These are phyloP conservation scores for Cyberlindnera mrakii DNA, from an alignment of 805 yeast species.

Conservation along the genomic window DNA sequence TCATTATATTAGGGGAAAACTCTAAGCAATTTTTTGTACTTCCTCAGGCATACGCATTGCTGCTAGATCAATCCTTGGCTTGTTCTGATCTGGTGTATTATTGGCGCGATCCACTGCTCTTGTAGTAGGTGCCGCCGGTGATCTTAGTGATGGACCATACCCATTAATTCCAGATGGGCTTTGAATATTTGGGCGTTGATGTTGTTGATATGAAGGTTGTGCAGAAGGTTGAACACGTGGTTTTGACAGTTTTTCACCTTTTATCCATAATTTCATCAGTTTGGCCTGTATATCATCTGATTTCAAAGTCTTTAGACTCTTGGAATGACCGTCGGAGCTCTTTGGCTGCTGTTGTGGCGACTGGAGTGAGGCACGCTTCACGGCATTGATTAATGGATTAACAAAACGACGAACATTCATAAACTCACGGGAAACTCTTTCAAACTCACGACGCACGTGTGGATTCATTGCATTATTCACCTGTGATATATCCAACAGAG, in stretches of 20 bases:
- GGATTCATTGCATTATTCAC: constrained; percentile 27
- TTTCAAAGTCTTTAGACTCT: constrained; percentile 4
- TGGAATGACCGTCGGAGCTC: background rate
- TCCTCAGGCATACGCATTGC: constrained; percentile 11
- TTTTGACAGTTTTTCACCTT: constrained; percentile 13
- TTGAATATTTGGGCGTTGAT: background rate
- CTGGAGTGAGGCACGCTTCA: constrained; percentile 37
- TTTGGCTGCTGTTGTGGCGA: constrained; percentile 7
- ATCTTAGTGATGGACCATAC: constrained; percentile 5
- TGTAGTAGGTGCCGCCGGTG: constrained; percentile 29
- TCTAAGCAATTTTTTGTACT: background rate
- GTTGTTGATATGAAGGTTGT: constrained; percentile 8
- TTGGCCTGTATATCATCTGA: constrained; percentile 16
- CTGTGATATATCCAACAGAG: constrained; percentile 48
- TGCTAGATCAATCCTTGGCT: constrained; percentile 20
- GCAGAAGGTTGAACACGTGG: constrained; percentile 5
- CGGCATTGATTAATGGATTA: constrained; percentile 64
- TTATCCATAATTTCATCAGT: constrained; percentile 21
- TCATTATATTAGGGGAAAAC: too few relatives aligned
- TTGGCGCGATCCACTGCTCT: constrained; percentile 34
- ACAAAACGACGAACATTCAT: constrained; percentile 59
- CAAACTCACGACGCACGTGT: constrained; percentile 69
- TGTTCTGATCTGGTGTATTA: constrained; percentile 17
- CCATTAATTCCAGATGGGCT: background rate
- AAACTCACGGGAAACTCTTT: constrained; percentile 69